phyloP scores from a whole-genome alignment of 1,139 yeast species.

The Saccharomyces hybrid region DNA sequence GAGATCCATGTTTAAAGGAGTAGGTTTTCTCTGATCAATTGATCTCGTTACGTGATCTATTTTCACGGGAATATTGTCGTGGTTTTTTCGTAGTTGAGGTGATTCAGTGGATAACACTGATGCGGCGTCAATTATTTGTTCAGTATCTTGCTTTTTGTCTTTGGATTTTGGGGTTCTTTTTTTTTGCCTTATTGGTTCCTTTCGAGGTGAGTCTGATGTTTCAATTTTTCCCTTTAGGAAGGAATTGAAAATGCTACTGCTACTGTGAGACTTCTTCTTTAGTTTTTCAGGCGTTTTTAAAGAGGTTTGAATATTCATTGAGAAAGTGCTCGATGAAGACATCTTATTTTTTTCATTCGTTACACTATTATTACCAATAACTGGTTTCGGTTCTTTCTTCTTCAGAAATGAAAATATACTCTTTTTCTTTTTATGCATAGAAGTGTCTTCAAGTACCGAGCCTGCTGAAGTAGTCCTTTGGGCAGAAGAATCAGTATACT shows the following conservation, averaged over 20 bases:
- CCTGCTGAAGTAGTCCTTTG: slow-evolving; percentile 9
- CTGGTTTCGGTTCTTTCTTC: slow-evolving; percentile 18
- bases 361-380: slow-evolving; percentile 9
- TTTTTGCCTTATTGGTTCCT: background rate
- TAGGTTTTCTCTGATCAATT: slow-evolving; percentile 3
- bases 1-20: slow-evolving; percentile 2
- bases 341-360: slow-evolving; percentile 2
- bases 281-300: slow-evolving; percentile 13
- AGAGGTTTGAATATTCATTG: slow-evolving; percentile 8
- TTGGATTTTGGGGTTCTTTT: background rate
- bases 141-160: background rate
- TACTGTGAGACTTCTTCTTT: slow-evolving; percentile 23
- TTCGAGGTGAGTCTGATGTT: background rate
- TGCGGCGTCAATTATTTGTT: background rate
- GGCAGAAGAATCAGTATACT: background rate
- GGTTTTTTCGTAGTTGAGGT: background rate
- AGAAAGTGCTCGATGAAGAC: slow-evolving; percentile 16
- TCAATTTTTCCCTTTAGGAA: slow-evolving; percentile 17
- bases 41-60: background rate
- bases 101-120: background rate
- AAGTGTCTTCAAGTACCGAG: slow-evolving; percentile 6
- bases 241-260: slow-evolving; percentile 20
- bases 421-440: slow-evolving; percentile 23
- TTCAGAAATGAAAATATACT: slow-evolving; percentile 33
- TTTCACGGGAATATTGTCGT: slow-evolving; percentile 1